Evolutionary conservation across 2,329 filamentous ascomycete genomes (phyloP), one percentile per base, ranked within the genome.

Genomic region (Neonectria neomacrospora): DNA sequence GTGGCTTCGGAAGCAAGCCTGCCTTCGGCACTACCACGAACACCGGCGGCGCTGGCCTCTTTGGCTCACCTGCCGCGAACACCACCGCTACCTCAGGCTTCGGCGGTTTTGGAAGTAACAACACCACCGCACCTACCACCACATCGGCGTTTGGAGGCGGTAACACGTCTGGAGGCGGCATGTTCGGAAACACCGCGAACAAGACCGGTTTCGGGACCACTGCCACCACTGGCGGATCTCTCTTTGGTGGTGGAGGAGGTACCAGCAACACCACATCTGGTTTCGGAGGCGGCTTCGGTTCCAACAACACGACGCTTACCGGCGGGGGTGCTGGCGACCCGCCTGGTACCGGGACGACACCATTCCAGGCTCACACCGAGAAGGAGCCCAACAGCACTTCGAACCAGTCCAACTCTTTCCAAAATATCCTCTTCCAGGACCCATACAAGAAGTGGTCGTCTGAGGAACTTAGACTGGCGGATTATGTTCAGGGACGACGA

Each of bases 371-470:
- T 0, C 85, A 87, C 50, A 81, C 84, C 20, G 93, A 96, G 80
- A 96, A 95, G 77, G 93, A 96, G 73, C 79, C 82, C 3, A 87
- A 85, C 44, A 85, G 80, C 68, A 78, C 77, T 18, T 79, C 58
- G 74, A 85, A 50, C 10, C 47, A 50, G n/a, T 50, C 81, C 68
- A 87, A 91, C 73, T 85, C 90, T 4, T 96, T 91, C 77, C 92
- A 96, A 78, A 95, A 89, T 70, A 88, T 96, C 60, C 82, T 90
- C 22, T 94, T 95, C 77, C 90, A 91, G 80, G 88, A 90, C 23
- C 87, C 91, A 1, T 96, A 95, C 81, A 90, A 90, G 77, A 96
- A 96, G 76, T 98, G 91, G 83, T 97, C 95, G 10, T 88, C 92
- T n/a, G 96, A 92, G 72, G 91, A 96, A 77, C 80, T 96, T 57